Evolutionary conservation across 2,329 filamentous ascomycete species (phyloP), one percentile per base, ranked within the genome.

Genomic region (Karstenula rhodostoma): DNA sequence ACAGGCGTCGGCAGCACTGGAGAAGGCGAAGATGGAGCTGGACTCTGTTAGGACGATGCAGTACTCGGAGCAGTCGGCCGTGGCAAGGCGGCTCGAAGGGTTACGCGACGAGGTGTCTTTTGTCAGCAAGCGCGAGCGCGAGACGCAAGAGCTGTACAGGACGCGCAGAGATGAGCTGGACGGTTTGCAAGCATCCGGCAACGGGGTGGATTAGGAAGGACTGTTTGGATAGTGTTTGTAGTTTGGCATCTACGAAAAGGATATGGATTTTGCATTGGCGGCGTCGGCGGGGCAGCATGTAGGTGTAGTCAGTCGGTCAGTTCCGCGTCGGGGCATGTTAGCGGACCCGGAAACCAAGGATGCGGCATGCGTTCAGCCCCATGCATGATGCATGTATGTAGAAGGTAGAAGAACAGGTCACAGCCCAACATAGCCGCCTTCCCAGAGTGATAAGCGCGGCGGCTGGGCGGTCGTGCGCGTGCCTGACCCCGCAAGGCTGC

Each of bases 61-160:
- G 66, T 87, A 92, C 42, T 90, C 88, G 0, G 95, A 99, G 76
- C 88, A 94, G 63, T 89, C 89, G 5, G 91, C 90, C 0, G 85
- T 97, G 59, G 82, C 83, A 48, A 85, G 88, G 57, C 85, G 95
- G 32, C 80, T 98, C 55, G 91, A 90, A 67, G 84, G 85, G 12
- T 80, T 97, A 59, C 87, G 93, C 53, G 90, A 91, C n/a, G 93
- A 97, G 76, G 93, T 97, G 23, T 86, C 84, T 7, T 92, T 91
- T 69, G 86, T 98, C 10, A 91, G 88, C 67, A 87, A 87, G 69
- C 84, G 94, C 64, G 94, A 98, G 81, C 85, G 94, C 60, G 93
- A 97, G 79, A 93, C 93, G 7, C 95, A 99, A 79, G 93, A 97
- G 65, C 77, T 90, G 70, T 99, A 95, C 75, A 86, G 91, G 68